Conservation (phyloP, 352 stramenopile genomes). For the Phytophthora pini region DNA sequence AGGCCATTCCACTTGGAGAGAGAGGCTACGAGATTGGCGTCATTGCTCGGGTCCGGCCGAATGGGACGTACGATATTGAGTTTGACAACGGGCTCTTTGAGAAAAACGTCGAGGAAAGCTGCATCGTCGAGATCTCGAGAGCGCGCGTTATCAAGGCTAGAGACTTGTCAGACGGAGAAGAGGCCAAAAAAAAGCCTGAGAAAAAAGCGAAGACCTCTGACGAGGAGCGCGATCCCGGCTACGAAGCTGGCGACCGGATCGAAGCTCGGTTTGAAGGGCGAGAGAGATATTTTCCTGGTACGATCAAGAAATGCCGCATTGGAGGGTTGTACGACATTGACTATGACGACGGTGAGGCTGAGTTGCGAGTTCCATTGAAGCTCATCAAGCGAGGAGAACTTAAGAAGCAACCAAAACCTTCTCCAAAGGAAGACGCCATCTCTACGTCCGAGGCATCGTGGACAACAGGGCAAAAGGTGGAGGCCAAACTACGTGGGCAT, state of each 20-base stretch:
- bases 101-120: conserved; percentile 59
- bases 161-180: conserved; percentile 20
- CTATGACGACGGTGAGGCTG: conserved; percentile 70
- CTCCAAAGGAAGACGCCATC: conserved; percentile 28
- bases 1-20: conserved; percentile 60
- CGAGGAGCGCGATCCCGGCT: conserved; percentile 31
- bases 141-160: conserved; percentile 42
- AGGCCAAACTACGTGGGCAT: conserved; percentile 59
- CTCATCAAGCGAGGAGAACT: conserved; percentile 47
- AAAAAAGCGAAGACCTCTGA: conserved; percentile 16
- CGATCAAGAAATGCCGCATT: conserved; percentile 47
- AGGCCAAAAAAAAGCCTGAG: conserved; percentile 5
- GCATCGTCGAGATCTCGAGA: conserved; percentile 49
- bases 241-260: conserved; percentile 49
- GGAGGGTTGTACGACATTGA: conserved; percentile 56
- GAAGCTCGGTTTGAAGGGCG: conserved; percentile 53
- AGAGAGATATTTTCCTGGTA: conserved; percentile 50
- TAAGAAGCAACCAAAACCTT: conserved; percentile 43
- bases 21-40: conserved; percentile 57
- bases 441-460: conserved; percentile 48
- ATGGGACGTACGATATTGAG: conserved; percentile 73
- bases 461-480: conserved; percentile 61
- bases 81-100: conserved; percentile 68
- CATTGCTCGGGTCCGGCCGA: conserved; percentile 53
- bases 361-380: conserved; percentile 55